Percentiles rank a stretch among this genome's conserved stretches.
These are phyloP conservation scores for Cicer chorassanicum DNA, from an alignment of 306 rosid species.

Conservation along the genomic window DNA sequence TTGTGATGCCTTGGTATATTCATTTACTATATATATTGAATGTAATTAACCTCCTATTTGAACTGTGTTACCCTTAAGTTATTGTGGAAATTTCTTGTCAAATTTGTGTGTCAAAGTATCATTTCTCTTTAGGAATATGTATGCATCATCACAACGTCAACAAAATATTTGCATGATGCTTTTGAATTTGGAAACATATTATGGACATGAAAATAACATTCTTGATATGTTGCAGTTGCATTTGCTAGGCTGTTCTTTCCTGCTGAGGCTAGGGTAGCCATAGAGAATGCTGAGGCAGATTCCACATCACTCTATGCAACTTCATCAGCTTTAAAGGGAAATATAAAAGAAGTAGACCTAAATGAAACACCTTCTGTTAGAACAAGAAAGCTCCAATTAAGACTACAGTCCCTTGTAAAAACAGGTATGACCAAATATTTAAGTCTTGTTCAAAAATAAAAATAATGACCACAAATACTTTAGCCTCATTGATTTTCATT, in stretches of 20 bases:
- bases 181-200: constrained; percentile 28
- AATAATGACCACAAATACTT: neutral
- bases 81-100: too few species aligned
- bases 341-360: constrained; percentile 71
- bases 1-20: too few species aligned
- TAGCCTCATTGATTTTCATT: too few species aligned
- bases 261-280: constrained; percentile 84
- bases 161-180: constrained; percentile 8
- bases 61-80: too few species aligned
- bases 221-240: constrained; percentile 64
- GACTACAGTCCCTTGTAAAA: constrained; percentile 58
- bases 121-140: neutral
- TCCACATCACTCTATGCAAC: constrained; percentile 45
- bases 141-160: constrained; percentile 6
- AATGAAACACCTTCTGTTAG: constrained; percentile 74
- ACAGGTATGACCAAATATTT: constrained; percentile 64
- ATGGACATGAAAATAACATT: constrained; percentile 34
- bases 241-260: constrained; percentile 79
- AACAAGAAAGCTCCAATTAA: constrained; percentile 65
- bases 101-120: too few species aligned
- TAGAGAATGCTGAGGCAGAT: constrained; percentile 74
- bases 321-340: constrained; percentile 46
- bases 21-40: too few species aligned
- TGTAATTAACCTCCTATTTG: too few species aligned
- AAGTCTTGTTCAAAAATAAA: neutral